Base-by-base conservation (phyloP, 2,329 filamentous ascomycete genomes). In the Aspergillus sp. region DNA sequence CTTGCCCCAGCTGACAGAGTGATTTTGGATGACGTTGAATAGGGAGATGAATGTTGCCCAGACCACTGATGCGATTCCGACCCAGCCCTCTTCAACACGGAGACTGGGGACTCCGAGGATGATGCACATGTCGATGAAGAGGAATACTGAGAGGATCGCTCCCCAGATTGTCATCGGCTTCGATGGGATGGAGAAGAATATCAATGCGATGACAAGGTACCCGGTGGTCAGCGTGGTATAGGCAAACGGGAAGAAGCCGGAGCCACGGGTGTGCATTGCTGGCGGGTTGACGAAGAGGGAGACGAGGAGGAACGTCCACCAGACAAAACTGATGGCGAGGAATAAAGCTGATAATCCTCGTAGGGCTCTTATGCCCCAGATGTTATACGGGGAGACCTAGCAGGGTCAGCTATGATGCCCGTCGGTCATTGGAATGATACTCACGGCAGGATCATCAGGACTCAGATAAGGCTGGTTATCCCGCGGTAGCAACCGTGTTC, bases 241-340 rank as follows among this genome's bases (percentile, higher is more conserved):
- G 53, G 84, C 81, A 63, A 95, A 94, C 49, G 88, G 81, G 66
- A 89, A 89, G 78, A 95, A 98, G 35, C 88, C 88, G n/a, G 90
- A 93, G 4, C 93, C 93, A 45, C 89, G 83, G 7, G 84, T 86
- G 64, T 93, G 83, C 65, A 97, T 83, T 42, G 85, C 84, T 1
- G 91, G 91, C 12, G 90, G 90, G 46, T 88, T 95, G 57, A 94
- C 84, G 70, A 98, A 98, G 55, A 86, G 83, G 47, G 88, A 89
- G 13, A 96, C 82, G n/a, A 98, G 77, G 30, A 95, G 75, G 46
- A 96, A 68, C 7, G 88, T 78, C 91, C 93, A 97, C 91, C 91
- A 97, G n/a, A 89, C 60, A 60, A 94, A 89, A 48, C 83, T 87
- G 58, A 90, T 64, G 45, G 82, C 67, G 17, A 91, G 75, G 62